Conservation (phyloP, 768 basidiomycete genomes). For the Lentinula edodes region DNA sequence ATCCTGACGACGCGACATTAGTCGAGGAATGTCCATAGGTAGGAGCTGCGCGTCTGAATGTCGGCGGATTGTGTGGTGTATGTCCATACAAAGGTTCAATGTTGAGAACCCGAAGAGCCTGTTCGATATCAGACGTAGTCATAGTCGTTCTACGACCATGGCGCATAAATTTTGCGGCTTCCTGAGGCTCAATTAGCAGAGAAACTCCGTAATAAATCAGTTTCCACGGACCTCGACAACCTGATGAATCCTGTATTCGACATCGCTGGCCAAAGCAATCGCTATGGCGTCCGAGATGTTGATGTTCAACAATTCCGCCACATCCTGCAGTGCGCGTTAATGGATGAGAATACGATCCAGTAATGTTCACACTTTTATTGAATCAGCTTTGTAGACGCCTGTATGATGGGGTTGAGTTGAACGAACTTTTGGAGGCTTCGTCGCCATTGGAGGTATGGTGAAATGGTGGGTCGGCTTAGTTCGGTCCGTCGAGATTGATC, state of each 20-base stretch:
- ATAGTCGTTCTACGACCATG: conserved; percentile 89
- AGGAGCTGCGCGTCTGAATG: conserved; percentile 56
- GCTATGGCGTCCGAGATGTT: conserved; percentile 75
- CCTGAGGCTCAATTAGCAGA: conserved; percentile 28
- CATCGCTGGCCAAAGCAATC: conserved; percentile 86
- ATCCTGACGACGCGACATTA: background rate
- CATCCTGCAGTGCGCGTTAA: conserved; percentile 52
- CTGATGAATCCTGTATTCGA: conserved; percentile 94
- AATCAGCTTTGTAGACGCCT: conserved; percentile 59
- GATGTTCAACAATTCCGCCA: conserved; percentile 83
- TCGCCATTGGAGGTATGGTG: conserved; percentile 23
- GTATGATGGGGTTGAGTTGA: conserved; percentile 43
- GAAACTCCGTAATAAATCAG: background rate
- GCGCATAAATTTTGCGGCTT: conserved; percentile 95
- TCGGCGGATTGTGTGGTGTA: conserved; percentile 55
- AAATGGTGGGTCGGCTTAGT: no score
- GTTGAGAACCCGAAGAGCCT: conserved; percentile 89
- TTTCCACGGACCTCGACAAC: conserved; percentile 69
- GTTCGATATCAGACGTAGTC: conserved; percentile 87
- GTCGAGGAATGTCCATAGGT: conserved; percentile 35
- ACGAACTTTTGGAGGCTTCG: conserved; percentile 40
- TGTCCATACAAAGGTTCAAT: conserved; percentile 95
- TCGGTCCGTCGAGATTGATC: no score
- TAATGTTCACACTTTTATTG: conserved; percentile 45
- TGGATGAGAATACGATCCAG: conserved; percentile 1